A percentile compares a stretch with the other conserved stretches of the same genome.
Evolutionary conservation across 257 asterid genomes (phyloP).

Genomic region (Mentha longifolia): DNA sequence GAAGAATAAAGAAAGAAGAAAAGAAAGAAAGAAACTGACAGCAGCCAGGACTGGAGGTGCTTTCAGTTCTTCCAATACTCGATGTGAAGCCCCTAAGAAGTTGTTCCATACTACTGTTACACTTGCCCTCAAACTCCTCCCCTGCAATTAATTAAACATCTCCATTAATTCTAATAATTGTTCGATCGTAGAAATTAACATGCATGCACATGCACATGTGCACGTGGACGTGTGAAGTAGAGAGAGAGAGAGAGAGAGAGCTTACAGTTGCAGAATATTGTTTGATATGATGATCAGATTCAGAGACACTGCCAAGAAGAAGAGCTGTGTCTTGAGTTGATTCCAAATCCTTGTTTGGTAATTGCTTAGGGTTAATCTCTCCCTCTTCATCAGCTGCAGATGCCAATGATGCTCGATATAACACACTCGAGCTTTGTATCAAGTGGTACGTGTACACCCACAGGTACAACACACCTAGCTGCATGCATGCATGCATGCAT

Average conservation of each 20-base stretch:
- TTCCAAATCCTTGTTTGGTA: constrained; percentile 58
- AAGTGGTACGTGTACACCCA: constrained; percentile 77
- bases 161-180: too few relatives aligned
- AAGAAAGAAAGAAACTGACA: too few relatives aligned
- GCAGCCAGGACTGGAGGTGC: constrained; percentile 79
- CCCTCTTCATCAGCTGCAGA: too few relatives aligned
- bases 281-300: background rate
- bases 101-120: constrained; percentile 39
- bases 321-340: constrained; percentile 40
- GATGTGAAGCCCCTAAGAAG: constrained; percentile 39
- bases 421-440: constrained; percentile 56
- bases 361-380: too few relatives aligned
- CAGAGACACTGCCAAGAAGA: constrained; percentile 38
- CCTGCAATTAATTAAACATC: too few relatives aligned
- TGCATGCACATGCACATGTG: too few relatives aligned
- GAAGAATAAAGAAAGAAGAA: too few relatives aligned
- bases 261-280: too few relatives aligned
- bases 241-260: background rate
- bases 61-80: constrained; percentile 63
- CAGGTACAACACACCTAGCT: constrained; percentile 50
- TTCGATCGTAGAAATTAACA: too few relatives aligned
- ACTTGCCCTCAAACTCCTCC: constrained; percentile 18
- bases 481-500: too few relatives aligned
- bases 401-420: too few relatives aligned
- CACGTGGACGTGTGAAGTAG: too few relatives aligned